Evolutionary conservation across 2,329 filamentous ascomycete genomes (phyloP).

Genomic region (Leptographium lundbergii): DNA sequence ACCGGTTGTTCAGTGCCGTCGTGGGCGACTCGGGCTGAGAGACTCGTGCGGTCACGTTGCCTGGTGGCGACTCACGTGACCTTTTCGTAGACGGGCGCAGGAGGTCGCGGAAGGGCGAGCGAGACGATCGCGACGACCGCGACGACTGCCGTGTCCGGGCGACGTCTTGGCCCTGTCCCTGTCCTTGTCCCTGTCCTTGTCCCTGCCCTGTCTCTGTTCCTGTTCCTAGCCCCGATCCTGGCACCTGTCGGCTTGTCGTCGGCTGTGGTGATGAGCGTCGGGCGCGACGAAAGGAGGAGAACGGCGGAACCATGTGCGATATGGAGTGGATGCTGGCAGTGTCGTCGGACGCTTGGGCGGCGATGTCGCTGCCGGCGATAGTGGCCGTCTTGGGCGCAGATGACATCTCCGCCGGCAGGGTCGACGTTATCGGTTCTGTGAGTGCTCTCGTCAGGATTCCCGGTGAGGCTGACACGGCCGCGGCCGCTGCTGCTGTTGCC

Average conservation of each 20-base stretch:
- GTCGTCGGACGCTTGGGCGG: background rate
- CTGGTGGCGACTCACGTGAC: constrained; percentile 17
- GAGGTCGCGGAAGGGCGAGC: constrained; percentile 18
- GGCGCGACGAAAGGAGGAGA: background rate
- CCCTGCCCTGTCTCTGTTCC: background rate
- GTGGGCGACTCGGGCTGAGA: background rate
- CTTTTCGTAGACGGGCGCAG: constrained; percentile 18
- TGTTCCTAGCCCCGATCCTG: constrained; percentile 1
- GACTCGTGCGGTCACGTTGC: too few species aligned
- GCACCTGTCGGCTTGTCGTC: too few species aligned
- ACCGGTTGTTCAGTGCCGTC: background rate
- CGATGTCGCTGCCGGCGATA: background rate
- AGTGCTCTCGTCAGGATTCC: background rate
- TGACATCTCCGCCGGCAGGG: background rate
- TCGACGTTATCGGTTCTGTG: background rate
- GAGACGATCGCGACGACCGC: constrained; percentile 1
- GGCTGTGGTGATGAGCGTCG: constrained; percentile 1
- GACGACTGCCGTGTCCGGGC: constrained; percentile 6
- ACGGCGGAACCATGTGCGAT: background rate
- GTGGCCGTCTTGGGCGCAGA: background rate
- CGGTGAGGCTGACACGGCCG: background rate
- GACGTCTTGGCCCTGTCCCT: constrained; percentile 7
- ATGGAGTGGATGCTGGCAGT: background rate
- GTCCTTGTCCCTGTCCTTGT: constrained; percentile 3
- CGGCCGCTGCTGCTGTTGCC: background rate